A percentile compares a stretch with the other conserved stretches of the same genome.
Evolutionary conservation across 129 eudicot species (phyloP).

Genomic region (Escallonia rubra): DNA sequence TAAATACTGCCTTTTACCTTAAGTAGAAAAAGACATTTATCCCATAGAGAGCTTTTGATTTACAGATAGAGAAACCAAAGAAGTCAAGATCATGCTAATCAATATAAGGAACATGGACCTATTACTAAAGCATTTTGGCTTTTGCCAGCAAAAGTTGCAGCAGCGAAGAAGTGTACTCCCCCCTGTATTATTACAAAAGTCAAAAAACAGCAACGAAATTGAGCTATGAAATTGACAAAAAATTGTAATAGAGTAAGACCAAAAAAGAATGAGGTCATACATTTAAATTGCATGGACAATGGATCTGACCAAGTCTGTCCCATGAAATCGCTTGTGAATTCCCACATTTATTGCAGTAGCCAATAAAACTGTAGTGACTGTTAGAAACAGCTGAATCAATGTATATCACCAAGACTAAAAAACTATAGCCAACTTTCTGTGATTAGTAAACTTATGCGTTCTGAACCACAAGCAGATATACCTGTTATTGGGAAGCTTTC

Average conservation of each 20-base stretch:
- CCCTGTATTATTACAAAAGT: too few relatives aligned
- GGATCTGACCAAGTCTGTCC: slow-evolving; percentile 60
- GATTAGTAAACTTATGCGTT: background rate
- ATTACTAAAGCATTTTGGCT: too few relatives aligned
- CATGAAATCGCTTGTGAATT: slow-evolving; percentile 66
- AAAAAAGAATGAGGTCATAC: slow-evolving; percentile 27
- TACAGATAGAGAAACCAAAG: too few relatives aligned
- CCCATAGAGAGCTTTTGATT: too few relatives aligned
- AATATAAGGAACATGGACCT: too few relatives aligned
- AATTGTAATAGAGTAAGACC: background rate
- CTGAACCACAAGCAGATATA: slow-evolving; percentile 12
- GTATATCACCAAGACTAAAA: background rate
- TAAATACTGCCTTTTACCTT: too few relatives aligned
- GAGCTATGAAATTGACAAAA: background rate
- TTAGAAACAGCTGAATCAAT: background rate
- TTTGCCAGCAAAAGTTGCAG: too few relatives aligned
- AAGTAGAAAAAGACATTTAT: too few relatives aligned
- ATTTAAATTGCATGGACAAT: slow-evolving; percentile 61
- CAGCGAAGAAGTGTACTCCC: too few relatives aligned
- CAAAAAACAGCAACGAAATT: too few relatives aligned
- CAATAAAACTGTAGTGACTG: slow-evolving; percentile 78
- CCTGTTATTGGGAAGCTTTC: slow-evolving; percentile 64
- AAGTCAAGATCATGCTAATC: too few relatives aligned
- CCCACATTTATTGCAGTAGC: slow-evolving; percentile 81
- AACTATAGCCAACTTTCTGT: background rate